Conservation (phyloP, 306 rosid species). For the Rubus parviflorus region DNA sequence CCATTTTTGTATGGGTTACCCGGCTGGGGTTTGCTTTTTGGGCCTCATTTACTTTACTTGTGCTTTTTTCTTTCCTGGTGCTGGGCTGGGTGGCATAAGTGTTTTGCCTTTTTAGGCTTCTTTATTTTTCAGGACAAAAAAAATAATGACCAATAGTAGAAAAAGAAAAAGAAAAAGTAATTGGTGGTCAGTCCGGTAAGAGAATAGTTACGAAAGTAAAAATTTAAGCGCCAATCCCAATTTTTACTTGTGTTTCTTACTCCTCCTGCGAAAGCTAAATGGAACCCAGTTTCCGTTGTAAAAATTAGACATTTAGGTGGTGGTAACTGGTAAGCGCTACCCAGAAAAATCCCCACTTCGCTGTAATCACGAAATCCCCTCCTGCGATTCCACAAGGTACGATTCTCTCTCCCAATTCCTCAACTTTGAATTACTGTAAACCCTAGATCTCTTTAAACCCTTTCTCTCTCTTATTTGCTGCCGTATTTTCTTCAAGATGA, state of each 20-base stretch:
- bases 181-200: not conserved
- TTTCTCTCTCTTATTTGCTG: too few relatives aligned
- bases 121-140: too few relatives aligned
- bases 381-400: slow-evolving; percentile 30
- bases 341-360: not conserved
- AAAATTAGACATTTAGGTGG: not conserved
- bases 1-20: too few relatives aligned
- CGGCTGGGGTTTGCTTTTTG: too few relatives aligned
- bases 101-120: not conserved
- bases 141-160: too few relatives aligned
- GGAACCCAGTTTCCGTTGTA: not conserved
- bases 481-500: not conserved
- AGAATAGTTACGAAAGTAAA: not conserved
- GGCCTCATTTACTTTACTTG: too few relatives aligned
- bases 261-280: not conserved
- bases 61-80: not conserved
- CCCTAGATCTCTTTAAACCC: slow-evolving; percentile 19
- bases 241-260: not conserved
- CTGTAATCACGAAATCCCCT: not conserved
- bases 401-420: not conserved
- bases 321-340: slow-evolving; percentile 5
- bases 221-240: not conserved
- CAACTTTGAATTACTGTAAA: not conserved
- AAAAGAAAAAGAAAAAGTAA: too few relatives aligned
- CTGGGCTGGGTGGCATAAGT: not conserved